Percentiles rank a stretch among this genome's conserved stretches.
Conservation (phyloP, 352 stramenopile genomes). For the Globisporangium paddicum region DNA sequence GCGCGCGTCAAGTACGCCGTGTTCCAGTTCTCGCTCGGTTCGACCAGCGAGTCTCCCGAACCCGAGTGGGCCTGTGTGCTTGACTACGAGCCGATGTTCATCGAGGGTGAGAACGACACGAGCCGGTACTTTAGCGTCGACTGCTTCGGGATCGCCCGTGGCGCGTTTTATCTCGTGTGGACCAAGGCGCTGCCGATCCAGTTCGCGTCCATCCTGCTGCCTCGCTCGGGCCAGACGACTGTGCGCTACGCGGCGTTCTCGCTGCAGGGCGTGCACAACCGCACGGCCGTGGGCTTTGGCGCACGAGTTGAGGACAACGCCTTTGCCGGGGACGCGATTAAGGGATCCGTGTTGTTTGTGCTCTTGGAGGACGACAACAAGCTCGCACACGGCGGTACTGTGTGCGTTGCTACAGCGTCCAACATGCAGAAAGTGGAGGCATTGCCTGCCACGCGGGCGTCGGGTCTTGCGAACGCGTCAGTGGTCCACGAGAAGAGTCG, state of each 20-base stretch:
- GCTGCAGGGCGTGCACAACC: conserved; percentile 55
- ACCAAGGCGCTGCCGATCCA: conserved; percentile 46
- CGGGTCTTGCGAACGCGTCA: conserved; percentile 15
- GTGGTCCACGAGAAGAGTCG: conserved; percentile 23
- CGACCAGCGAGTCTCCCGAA: conserved; percentile 24
- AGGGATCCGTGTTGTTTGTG: conserved; percentile 69
- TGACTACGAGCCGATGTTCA: conserved; percentile 62
- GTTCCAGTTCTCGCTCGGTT: conserved; percentile 55
- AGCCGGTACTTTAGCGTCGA: conserved; percentile 54
- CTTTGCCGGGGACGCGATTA: conserved; percentile 43
- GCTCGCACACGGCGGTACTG: conserved; percentile 19
- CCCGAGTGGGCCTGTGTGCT: conserved; percentile 58
- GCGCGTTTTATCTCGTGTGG: conserved; percentile 73
- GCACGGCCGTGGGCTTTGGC: conserved; percentile 48
- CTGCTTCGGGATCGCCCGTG: conserved; percentile 50
- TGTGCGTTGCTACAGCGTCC: conserved; percentile 63
- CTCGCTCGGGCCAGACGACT: conserved; percentile 37
- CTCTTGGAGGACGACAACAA: conserved; percentile 41
- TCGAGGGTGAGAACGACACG: conserved; percentile 23
- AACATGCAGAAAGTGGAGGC: conserved; percentile 60
- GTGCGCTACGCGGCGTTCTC: conserved; percentile 57
- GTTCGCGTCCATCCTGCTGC: conserved; percentile 61
- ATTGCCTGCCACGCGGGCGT: conserved; percentile 13
- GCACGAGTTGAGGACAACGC: conserved; percentile 43
- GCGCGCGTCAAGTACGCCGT: conserved; percentile 62